Evolutionary conservation across 2,329 filamentous ascomycete genomes (phyloP).

Genomic region (Cladosporium phlei): DNA sequence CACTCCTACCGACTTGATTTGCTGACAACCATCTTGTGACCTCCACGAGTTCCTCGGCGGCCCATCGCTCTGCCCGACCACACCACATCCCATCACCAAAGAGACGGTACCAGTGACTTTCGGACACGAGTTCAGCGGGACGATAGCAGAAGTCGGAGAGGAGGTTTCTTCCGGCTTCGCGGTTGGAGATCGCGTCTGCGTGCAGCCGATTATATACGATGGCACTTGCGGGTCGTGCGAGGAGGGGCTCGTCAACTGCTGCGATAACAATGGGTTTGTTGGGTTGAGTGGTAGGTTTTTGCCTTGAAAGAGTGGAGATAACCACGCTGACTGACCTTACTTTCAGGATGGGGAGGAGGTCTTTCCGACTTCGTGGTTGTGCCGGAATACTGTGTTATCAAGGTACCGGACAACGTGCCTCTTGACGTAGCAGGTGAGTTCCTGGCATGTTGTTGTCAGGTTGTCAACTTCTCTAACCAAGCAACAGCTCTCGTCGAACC

Average conservation of each 20-base stretch:
- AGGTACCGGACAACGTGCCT: constrained; percentile 48
- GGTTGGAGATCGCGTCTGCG: constrained; percentile 45
- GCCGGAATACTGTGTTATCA: constrained; percentile 43
- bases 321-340: neutral
- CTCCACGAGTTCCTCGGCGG: constrained; percentile 34
- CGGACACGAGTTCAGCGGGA: constrained; percentile 51
- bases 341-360: constrained; percentile 47
- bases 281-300: constrained; percentile 41
- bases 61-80: constrained; percentile 41
- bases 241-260: constrained; percentile 51
- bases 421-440: constrained; percentile 44
- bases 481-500: constrained; percentile 49
- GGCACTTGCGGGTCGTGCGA: constrained; percentile 49
- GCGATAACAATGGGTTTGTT: constrained; percentile 51
- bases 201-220: constrained; percentile 54
- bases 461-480: too few relatives aligned
- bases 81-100: constrained; percentile 51
- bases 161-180: constrained; percentile 44
- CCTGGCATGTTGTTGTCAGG: neutral
- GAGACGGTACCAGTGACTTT: constrained; percentile 50
- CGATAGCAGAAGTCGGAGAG: constrained; percentile 49
- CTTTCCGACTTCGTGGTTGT: constrained; percentile 50
- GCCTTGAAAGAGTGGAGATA: neutral
- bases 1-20: neutral
- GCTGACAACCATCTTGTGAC: constrained; percentile 19